Conservation (phyloP, 1,139 yeast genomes). For the Geotrichum macrosporum region DNA sequence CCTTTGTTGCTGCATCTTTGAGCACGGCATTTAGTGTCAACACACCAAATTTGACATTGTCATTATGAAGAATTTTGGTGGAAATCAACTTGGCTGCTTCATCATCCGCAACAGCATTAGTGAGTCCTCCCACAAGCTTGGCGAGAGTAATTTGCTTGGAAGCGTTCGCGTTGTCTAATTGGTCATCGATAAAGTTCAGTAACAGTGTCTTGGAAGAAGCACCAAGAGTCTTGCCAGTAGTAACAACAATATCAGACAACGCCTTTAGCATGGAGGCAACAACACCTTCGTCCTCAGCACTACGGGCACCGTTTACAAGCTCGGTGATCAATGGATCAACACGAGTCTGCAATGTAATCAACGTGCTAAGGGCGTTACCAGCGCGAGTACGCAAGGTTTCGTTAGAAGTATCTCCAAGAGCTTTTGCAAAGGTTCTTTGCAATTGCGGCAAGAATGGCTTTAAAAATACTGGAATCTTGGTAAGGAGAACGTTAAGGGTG, state of each 20-base stretch:
- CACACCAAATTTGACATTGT: slow-evolving; percentile 57
- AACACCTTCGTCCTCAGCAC: slow-evolving; percentile 58
- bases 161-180: slow-evolving; percentile 23
- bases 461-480: slow-evolving; percentile 82
- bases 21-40: slow-evolving; percentile 75
- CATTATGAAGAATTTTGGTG: slow-evolving; percentile 52
- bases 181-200: slow-evolving; percentile 67
- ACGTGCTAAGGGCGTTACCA: slow-evolving; percentile 83
- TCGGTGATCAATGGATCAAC: slow-evolving; percentile 90
- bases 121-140: slow-evolving; percentile 68
- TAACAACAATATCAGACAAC: slow-evolving; percentile 72
- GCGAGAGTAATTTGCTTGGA: slow-evolving; percentile 57
- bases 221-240: slow-evolving; percentile 73
- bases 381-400: slow-evolving; percentile 76
- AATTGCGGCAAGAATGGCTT: slow-evolving; percentile 96
- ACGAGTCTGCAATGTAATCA: slow-evolving; percentile 86
- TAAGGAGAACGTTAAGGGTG: slow-evolving; percentile 73
- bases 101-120: slow-evolving; percentile 59
- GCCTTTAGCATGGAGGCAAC: slow-evolving; percentile 84
- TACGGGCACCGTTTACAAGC: slow-evolving; percentile 69
- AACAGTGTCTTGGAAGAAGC: slow-evolving; percentile 68
- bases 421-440: slow-evolving; percentile 93
- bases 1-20: slow-evolving; percentile 64
- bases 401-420: slow-evolving; percentile 69
- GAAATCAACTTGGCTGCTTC: slow-evolving; percentile 62